Percentiles rank a stretch among this genome's conserved stretches.
Evolutionary conservation across 805 yeast genomes (phyloP).

Genomic region (Suhomyces emberorum): DNA sequence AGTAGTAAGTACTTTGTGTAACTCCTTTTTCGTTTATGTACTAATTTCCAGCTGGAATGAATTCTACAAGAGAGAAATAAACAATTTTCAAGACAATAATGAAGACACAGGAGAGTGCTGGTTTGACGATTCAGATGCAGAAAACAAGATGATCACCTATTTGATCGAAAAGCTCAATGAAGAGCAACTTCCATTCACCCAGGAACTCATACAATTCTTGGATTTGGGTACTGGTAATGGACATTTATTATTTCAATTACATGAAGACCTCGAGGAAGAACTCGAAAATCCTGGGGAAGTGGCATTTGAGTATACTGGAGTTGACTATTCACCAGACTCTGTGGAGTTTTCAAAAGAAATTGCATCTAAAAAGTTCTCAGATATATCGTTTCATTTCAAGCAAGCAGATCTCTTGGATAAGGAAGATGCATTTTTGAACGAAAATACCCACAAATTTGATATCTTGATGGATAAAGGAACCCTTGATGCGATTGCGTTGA

Average conservation of each 20-base stretch:
- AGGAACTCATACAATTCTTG: slow-evolving; percentile 42
- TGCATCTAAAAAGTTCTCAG: slow-evolving; percentile 37
- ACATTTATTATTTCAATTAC: slow-evolving; percentile 69
- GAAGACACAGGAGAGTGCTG: slow-evolving; percentile 94
- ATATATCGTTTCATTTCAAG: slow-evolving; percentile 48
- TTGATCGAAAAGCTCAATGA: slow-evolving; percentile 49
- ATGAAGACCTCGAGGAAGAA: slow-evolving; percentile 56
- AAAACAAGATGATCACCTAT: slow-evolving; percentile 73
- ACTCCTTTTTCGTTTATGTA: not conserved
- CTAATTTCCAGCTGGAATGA: slow-evolving; percentile 66
- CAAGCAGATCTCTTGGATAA: slow-evolving; percentile 65
- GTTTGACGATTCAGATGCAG: slow-evolving; percentile 96
- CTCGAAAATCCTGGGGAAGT: slow-evolving; percentile 33
- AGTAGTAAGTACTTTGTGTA: slow-evolving; percentile 53
- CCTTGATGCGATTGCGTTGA: slow-evolving; percentile 91
- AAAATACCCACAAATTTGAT: slow-evolving; percentile 50
- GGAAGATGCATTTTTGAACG: slow-evolving; percentile 33
- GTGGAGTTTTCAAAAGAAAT: slow-evolving; percentile 68
- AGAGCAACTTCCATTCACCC: slow-evolving; percentile 18
- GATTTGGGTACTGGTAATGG: slow-evolving; percentile 98
- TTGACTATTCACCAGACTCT: slow-evolving; percentile 85
- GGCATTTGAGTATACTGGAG: slow-evolving; percentile 44
- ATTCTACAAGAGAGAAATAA: slow-evolving; percentile 70
- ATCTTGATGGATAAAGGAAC: slow-evolving; percentile 92
- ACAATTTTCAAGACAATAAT: slow-evolving; percentile 68